Conservation (phyloP, 1,139 yeast genomes). For the Hyphopichia khmerensis region DNA sequence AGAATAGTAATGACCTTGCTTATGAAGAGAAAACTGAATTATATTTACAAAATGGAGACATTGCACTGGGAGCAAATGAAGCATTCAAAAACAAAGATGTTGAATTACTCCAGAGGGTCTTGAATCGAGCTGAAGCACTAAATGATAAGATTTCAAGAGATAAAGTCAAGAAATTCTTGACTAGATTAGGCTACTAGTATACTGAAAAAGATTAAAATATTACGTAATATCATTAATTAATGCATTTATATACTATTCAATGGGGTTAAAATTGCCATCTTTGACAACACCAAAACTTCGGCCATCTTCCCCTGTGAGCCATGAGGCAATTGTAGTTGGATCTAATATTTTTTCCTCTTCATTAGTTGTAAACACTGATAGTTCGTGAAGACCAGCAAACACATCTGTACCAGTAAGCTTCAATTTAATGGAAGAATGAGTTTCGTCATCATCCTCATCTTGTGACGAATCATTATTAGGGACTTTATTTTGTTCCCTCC, state of each 20-base stretch:
- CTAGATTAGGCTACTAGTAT: slow-evolving; percentile 27
- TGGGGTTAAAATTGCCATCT: slow-evolving; percentile 37
- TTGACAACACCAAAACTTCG: slow-evolving; percentile 44
- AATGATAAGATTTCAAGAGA: slow-evolving; percentile 21
- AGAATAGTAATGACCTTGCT: slow-evolving; percentile 28
- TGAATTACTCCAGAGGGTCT: slow-evolving; percentile 36
- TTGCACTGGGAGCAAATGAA: slow-evolving; percentile 56
- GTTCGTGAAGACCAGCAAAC: slow-evolving; percentile 76
- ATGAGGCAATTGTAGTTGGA: slow-evolving; percentile 60
- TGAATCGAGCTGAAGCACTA: slow-evolving; percentile 17
- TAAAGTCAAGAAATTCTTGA: slow-evolving; percentile 24
- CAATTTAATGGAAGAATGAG: slow-evolving; percentile 37
- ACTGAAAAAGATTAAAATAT: neutral
- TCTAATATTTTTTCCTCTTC: slow-evolving; percentile 44
- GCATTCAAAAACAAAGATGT: slow-evolving; percentile 58
- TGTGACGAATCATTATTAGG: neutral
- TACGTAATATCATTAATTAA: neutral
- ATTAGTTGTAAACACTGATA: slow-evolving; percentile 43
- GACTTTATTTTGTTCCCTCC: slow-evolving; percentile 1
- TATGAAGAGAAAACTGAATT: slow-evolving; percentile 47
- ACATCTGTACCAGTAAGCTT: slow-evolving; percentile 70
- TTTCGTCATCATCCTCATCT: slow-evolving; percentile 8
- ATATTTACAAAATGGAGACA: slow-evolving; percentile 54
- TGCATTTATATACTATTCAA: neutral
- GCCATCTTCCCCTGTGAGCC: slow-evolving; percentile 82